Evolutionary conservation across 768 basidiomycete species (phyloP).

Genomic region (Hypsizygus marmoreus): DNA sequence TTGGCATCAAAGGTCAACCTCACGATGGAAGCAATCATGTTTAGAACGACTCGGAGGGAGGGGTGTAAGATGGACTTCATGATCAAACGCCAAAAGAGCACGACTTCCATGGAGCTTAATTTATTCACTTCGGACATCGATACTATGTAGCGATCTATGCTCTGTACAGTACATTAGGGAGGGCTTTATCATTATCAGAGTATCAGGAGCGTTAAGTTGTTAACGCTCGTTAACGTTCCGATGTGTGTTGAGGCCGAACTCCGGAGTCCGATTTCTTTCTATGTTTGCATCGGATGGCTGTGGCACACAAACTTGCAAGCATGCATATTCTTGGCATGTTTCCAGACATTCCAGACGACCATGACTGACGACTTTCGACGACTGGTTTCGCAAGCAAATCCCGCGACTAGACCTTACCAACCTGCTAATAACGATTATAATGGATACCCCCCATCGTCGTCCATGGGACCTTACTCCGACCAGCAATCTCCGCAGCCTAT

Average conservation of each 20-base stretch:
- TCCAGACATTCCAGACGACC: conserved; percentile 13
- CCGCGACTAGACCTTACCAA: conserved; percentile 54
- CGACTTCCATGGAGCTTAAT: too few species aligned
- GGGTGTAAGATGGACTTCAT: background rate
- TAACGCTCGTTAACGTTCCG: too few species aligned
- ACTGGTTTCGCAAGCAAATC: conserved; percentile 73
- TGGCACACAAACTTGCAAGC: conserved; percentile 12
- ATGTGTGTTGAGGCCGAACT: too few species aligned
- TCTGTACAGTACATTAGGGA: too few species aligned
- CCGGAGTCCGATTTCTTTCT: too few species aligned
- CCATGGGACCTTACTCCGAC: conserved; percentile 41
- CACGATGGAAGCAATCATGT: conserved; percentile 3
- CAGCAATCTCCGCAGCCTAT: conserved; percentile 50
- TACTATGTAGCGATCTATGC: too few species aligned
- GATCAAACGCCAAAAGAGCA: too few species aligned
- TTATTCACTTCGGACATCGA: too few species aligned
- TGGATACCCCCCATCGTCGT: conserved; percentile 61
- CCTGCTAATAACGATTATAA: conserved; percentile 56
- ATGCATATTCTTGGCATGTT: conserved; percentile 10
- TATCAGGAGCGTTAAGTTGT: too few species aligned
- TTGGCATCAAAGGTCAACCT: conserved; percentile 2
- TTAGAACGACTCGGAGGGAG: background rate
- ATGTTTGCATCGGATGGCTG: conserved; percentile 15
- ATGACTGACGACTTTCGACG: conserved; percentile 77
- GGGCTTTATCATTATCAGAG: too few species aligned